Evolutionary conservation across 2,329 filamentous ascomycete species (phyloP).

Genomic region (Aquanectria penicillioides): DNA sequence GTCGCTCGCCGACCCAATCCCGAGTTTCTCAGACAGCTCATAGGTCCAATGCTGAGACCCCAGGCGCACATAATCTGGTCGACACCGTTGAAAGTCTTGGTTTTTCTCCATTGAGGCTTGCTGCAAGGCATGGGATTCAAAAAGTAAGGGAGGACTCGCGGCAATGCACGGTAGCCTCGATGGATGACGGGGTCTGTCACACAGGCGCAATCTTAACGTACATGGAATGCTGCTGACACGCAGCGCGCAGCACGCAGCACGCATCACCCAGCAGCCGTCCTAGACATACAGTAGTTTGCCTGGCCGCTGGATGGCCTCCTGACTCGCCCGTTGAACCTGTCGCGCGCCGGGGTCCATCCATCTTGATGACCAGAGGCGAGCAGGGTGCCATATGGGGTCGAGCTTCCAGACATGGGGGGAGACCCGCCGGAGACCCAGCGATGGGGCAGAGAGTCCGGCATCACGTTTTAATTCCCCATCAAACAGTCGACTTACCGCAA

Average conservation of each 20-base stretch:
- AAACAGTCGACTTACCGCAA: slow-evolving; percentile 3
- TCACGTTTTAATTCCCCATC: not conserved
- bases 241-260: slow-evolving; percentile 2
- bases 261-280: slow-evolving; percentile 3
- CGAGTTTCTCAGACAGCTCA: not conserved
- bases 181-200: slow-evolving; percentile 7
- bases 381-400: not conserved
- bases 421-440: slow-evolving; percentile 6
- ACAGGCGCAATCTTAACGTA: slow-evolving; percentile 9
- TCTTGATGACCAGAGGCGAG: not conserved
- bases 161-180: slow-evolving; percentile 13
- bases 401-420: not conserved
- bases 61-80: too few relatives aligned
- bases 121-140: slow-evolving; percentile 5
- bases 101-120: not conserved
- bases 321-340: slow-evolving; percentile 13
- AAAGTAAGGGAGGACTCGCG: slow-evolving; percentile 2
- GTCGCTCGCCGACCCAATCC: not conserved
- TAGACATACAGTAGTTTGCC: slow-evolving; percentile 24
- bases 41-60: too few relatives aligned
- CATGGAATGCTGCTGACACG: slow-evolving; percentile 18
- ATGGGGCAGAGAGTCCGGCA: slow-evolving; percentile 6
- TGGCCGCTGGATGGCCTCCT: slow-evolving; percentile 10
- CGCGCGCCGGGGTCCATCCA: not conserved
- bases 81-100: not conserved